phyloP scores from a whole-genome alignment of 208 protist species.

The Acanthamoeba rhysodes region DNA sequence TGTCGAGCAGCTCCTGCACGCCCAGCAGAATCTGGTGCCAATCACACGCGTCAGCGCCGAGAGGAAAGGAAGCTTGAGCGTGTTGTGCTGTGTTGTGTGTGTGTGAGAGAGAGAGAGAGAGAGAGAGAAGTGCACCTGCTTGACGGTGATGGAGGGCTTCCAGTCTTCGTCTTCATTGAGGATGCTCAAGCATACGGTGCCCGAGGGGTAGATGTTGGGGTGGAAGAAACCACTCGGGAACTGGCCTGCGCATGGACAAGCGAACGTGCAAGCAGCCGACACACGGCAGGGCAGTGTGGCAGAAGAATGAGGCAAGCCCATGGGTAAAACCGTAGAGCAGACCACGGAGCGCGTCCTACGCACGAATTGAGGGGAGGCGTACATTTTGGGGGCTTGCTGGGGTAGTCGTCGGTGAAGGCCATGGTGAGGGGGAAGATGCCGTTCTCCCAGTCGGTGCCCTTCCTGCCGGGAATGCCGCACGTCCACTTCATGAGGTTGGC shows the following conservation, averaged over 20 bases:
- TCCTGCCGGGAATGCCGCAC: slow-evolving; percentile 98
- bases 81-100: not conserved
- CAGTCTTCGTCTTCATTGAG: slow-evolving; percentile 99
- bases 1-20: slow-evolving; percentile 98
- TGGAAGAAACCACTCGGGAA: slow-evolving; percentile 98
- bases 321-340: no score
- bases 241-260: slow-evolving; percentile 87
- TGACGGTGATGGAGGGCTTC: slow-evolving; percentile 98
- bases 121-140: slow-evolving; percentile 90
- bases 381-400: slow-evolving; percentile 98
- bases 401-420: slow-evolving; percentile 98
- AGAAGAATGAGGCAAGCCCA: no score
- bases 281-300: not conserved
- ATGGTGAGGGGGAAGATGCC: slow-evolving; percentile 96
- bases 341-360: no score
- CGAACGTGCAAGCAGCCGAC: not conserved
- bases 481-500: slow-evolving; percentile 98
- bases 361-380: not conserved
- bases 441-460: slow-evolving; percentile 95
- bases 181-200: slow-evolving; percentile 99
- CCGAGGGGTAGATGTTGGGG: slow-evolving; percentile 99
- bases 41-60: not conserved
- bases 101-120: not conserved
- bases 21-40: slow-evolving; percentile 96
- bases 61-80: not conserved